Evolutionary conservation across 1,139 yeast genomes (phyloP).

Genomic region (Hanseniaspora uvarum): DNA sequence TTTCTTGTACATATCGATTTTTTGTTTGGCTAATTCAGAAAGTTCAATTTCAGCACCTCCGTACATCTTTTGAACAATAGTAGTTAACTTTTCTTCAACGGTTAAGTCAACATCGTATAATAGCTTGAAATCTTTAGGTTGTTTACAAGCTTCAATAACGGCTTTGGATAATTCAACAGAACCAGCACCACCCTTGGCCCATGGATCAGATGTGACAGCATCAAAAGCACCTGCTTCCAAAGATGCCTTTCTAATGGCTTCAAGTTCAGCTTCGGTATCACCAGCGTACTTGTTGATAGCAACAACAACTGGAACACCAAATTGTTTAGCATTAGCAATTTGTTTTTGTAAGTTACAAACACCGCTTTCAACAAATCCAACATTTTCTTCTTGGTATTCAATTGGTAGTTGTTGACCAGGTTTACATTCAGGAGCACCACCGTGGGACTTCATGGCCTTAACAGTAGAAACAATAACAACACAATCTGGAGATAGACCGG

Average conservation of each 20-base stretch:
- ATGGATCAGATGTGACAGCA: slow-evolving; percentile 68
- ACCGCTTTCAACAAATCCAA: slow-evolving; percentile 54
- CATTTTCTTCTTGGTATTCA: slow-evolving; percentile 57
- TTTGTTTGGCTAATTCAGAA: slow-evolving; percentile 54
- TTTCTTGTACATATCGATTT: slow-evolving; percentile 52
- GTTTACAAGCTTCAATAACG: slow-evolving; percentile 50
- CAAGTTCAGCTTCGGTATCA: slow-evolving; percentile 59
- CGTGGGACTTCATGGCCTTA: slow-evolving; percentile 69
- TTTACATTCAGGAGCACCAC: slow-evolving; percentile 76
- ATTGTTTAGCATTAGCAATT: slow-evolving; percentile 57
- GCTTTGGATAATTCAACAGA: slow-evolving; percentile 58
- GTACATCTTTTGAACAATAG: slow-evolving; percentile 65
- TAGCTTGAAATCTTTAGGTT: slow-evolving; percentile 40
- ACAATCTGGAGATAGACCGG: slow-evolving; percentile 61
- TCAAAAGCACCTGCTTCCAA: slow-evolving; percentile 62
- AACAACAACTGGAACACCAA: slow-evolving; percentile 68
- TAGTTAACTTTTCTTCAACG: slow-evolving; percentile 52
- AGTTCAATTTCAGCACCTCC: slow-evolving; percentile 64
- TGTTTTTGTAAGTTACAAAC: slow-evolving; percentile 67
- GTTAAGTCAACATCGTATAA: slow-evolving; percentile 50
- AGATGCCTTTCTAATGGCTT: slow-evolving; percentile 53
- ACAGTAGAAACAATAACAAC: slow-evolving; percentile 73
- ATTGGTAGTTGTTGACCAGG: slow-evolving; percentile 67
- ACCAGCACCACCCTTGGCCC: slow-evolving; percentile 75
- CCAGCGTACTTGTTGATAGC: slow-evolving; percentile 68